Evolutionary conservation across 208 protist species (phyloP), one percentile per base, ranked within the genome.

Genomic region (Blechomonas ayalai): DNA sequence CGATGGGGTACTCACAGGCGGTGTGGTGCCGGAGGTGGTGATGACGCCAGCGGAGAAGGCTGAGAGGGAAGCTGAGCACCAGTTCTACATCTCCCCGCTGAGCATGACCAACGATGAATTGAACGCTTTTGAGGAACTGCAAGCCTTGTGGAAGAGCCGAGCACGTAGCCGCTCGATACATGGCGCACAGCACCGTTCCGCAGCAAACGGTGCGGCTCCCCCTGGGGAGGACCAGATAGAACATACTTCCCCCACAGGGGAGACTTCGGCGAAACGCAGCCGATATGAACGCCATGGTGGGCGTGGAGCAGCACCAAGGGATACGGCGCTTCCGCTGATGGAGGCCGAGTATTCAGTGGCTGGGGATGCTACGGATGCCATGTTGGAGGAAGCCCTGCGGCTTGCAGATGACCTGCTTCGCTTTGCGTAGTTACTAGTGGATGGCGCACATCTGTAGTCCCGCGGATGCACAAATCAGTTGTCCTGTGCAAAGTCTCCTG

Each of bases 1-100:
- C 50, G 86, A 94, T 55, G 86, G 86, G 28, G 82, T 94, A 35
- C 61, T 94, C 9, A 79, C 74, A 0, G 44, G 59, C n/a, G 86
- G 86, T 12, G 56, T 84, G 29, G 77, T 90, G 29, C 86, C 82
- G 18, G 52, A 76, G 60, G 72, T 94, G 32, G 65, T 89, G 0
- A 42, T 71, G 9, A 85, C 71, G 0, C 61, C 32, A 3, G 86
- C 89, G 32, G 86, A 94, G 44, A 53, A 63, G 42, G 70, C 36
- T 10, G 62, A 75, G 45, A 52, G 65, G 51, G 76, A 67, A 38
- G 66, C 59, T 19, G 44, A 46, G 29, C 31, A 52, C 26, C 54
- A 42, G 23, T 76, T 69, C 41, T 90, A 78, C 56, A 60, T 90
- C 23, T 66, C 74, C 0, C 68, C 81, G 19, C 35, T 59, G 0